Evolutionary conservation across 129 eudicot species (phyloP).

Genomic region (Dittrichia graveolens): DNA sequence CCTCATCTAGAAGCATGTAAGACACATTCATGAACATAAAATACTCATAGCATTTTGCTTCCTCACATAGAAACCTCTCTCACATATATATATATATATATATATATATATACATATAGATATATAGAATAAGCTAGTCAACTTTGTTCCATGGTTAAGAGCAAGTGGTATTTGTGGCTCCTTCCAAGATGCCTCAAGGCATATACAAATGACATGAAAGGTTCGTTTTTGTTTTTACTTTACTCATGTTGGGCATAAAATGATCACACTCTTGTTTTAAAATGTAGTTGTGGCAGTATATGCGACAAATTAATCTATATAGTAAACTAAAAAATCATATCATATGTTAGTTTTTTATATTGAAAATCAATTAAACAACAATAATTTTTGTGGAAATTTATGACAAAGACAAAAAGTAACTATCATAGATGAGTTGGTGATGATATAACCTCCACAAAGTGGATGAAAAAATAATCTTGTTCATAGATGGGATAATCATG

Average conservation of each 20-base stretch:
- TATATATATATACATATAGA: not conserved
- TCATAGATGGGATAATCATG: not conserved
- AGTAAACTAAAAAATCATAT: conserved; percentile 1
- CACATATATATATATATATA: not conserved
- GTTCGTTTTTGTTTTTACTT: conserved; percentile 21
- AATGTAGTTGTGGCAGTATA: not conserved
- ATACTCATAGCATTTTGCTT: not conserved
- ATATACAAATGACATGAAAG: conserved; percentile 13
- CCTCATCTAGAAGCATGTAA: not conserved
- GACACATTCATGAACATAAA: not conserved
- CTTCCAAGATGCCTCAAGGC: conserved; percentile 8
- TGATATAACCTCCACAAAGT: not conserved
- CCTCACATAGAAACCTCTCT: not conserved
- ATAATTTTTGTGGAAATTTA: conserved; percentile 20
- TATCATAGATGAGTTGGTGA: conserved; percentile 35
- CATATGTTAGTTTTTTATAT: not conserved
- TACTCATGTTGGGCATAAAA: conserved; percentile 12
- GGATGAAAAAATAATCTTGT: not conserved
- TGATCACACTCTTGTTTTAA: conserved; percentile 1
- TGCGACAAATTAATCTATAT: conserved; percentile 21
- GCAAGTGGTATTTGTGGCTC: conserved; percentile 27
- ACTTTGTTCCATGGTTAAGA: not conserved
- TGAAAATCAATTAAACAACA: conserved; percentile 1
- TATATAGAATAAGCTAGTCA: not conserved
- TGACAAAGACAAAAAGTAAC: conserved; percentile 32